Evolutionary conservation across 768 basidiomycete genomes (phyloP), one percentile per base, ranked within the genome.

Genomic region (Exidia glandulosa): DNA sequence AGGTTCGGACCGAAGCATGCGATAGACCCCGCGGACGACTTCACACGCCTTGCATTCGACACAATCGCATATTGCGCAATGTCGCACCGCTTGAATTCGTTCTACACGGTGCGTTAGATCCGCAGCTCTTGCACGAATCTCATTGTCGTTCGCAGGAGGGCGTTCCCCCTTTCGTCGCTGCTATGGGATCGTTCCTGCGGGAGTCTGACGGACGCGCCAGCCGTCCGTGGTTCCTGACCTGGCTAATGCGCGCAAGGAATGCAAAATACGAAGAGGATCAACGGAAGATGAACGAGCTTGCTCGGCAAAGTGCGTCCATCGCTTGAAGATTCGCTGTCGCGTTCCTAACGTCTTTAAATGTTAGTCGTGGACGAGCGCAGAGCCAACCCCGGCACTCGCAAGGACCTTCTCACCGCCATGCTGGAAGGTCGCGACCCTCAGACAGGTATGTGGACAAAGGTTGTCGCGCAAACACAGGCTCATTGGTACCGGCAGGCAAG

Each of bases 31-130:
- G 68, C 75, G 1, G 75, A 76, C 50, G 78, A 80, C 65, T 79
- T 76, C 61, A 80, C 79, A 41, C 72, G 76, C 13, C 70, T 79
- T 25, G 74, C 79, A 1, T 70, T 80, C 48, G 79, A 80, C 61
- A 76, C 79, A 2, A 72, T 80, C 58, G 74, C 76, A 2, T 70
- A 75, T 23, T 79, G 76, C 63, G 70, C 77, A 32, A 77, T 78
- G 75, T 71, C 27, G 10, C 50, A 54, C 30, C 19, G 78, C 3
- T 62, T 79, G 54, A 81, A 81, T 64, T 78, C 77, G 1, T 79
- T 77, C 66, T 78, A 79, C 61, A 68, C 65, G 12, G 19, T 23
- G 9, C 56, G 75, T 74, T 47, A n/a, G 68, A 55, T 19, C 19
- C 9, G 6, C 12, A 19, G 19, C 10, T 6, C 41, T 19, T 12